Evolutionary conservation across 1,284 basidiomycete species (phyloP).

Genomic region (Apiotrichum gamsii): DNA sequence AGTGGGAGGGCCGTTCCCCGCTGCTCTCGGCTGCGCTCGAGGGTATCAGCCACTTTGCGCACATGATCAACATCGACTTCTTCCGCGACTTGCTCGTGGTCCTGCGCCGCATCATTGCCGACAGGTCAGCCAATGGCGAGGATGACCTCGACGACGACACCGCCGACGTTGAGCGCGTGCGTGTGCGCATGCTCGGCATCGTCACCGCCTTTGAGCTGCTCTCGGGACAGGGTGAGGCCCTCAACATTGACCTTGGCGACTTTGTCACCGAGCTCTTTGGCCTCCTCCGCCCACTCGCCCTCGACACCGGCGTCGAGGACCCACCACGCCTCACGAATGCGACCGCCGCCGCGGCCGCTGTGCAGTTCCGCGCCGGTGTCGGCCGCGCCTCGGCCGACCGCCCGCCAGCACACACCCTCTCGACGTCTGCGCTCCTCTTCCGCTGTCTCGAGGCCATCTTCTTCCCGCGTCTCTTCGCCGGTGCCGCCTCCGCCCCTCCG

Average conservation of each 20-base stretch:
- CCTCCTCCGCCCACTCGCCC: slow-evolving; percentile 50
- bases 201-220: slow-evolving; percentile 94
- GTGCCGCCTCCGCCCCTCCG: slow-evolving; percentile 55
- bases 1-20: slow-evolving; percentile 72
- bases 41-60: slow-evolving; percentile 88
- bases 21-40: slow-evolving; percentile 82
- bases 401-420: slow-evolving; percentile 26
- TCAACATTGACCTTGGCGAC: slow-evolving; percentile 90
- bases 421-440: slow-evolving; percentile 66
- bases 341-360: slow-evolving; percentile 17
- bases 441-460: slow-evolving; percentile 74
- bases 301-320: slow-evolving; percentile 51
- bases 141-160: slow-evolving; percentile 39
- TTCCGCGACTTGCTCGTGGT: slow-evolving; percentile 92
- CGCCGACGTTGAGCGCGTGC: slow-evolving; percentile 48
- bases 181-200: slow-evolving; percentile 75
- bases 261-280: slow-evolving; percentile 61
- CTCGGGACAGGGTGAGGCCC: slow-evolving; percentile 93
- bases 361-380: slow-evolving; percentile 8
- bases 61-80: slow-evolving; percentile 97
- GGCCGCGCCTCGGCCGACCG: slow-evolving; percentile 11
- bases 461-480: slow-evolving; percentile 56
- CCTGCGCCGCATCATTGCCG: slow-evolving; percentile 67
- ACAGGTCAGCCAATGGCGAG: slow-evolving; percentile 46
- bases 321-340: slow-evolving; percentile 34